A percentile compares a stretch with the other conserved stretches of the same genome.
phyloP scores from a whole-genome alignment of 805 yeast genomes.

The Schizosaccharomyces cryophilus region DNA sequence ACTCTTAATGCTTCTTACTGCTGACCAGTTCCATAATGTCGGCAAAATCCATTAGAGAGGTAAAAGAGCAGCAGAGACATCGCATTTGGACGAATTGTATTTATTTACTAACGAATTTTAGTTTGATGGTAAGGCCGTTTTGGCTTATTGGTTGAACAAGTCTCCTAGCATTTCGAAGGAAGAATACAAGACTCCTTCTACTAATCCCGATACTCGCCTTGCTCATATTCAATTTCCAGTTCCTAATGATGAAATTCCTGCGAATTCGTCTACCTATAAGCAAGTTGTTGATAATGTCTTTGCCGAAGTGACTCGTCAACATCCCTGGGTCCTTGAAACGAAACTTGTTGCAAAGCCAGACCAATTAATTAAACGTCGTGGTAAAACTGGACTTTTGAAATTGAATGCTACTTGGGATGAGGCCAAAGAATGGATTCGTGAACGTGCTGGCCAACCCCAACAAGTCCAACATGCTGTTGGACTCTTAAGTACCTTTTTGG shows the following conservation, averaged over 20 bases:
- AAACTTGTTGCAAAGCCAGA: conserved; percentile 24
- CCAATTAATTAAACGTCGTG: conserved; percentile 23
- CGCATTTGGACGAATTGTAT: not conserved
- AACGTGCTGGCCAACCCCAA: conserved; percentile 19
- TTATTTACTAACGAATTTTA: conserved; percentile 5
- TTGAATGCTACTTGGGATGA: conserved; percentile 22
- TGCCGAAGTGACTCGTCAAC: conserved; percentile 14
- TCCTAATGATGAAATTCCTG: conserved; percentile 5
- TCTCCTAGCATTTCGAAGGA: conserved; percentile 16
- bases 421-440: conserved; percentile 20
- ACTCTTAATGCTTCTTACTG: too few species aligned
- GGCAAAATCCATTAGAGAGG: not conserved
- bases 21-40: not conserved
- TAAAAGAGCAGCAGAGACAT: not conserved
- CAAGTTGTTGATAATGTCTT: conserved; percentile 14
- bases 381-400: conserved; percentile 21
- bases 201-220: conserved; percentile 8
- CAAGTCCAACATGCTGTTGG: conserved; percentile 20
- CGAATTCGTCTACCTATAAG: conserved; percentile 3
- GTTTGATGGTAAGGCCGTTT: conserved; percentile 23
- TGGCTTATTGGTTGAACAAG: conserved; percentile 19
- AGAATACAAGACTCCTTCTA: conserved; percentile 9
- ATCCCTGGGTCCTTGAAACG: conserved; percentile 20
- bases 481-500: conserved; percentile 18
- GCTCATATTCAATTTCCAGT: conserved; percentile 15